phyloP scores from a whole-genome alignment of 139 green algal species.

The Edaphochlamys debaryana region DNA sequence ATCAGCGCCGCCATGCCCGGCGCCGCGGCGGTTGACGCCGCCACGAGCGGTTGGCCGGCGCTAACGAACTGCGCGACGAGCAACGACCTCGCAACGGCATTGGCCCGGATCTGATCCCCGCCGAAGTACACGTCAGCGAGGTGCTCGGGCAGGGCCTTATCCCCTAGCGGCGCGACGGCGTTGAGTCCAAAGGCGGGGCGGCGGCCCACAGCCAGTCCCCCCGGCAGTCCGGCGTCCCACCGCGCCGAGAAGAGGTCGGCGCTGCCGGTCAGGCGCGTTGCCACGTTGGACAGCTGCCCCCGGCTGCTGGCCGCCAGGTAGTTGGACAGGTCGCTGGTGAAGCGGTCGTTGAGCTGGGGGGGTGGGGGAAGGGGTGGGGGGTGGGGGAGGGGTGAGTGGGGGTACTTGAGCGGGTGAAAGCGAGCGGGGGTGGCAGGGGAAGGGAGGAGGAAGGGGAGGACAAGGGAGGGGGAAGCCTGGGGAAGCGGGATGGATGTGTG shows the following conservation, averaged over 20 bases:
- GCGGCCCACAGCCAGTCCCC: slow-evolving; percentile 57
- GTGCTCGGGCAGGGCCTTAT: slow-evolving; percentile 15
- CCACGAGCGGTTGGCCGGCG: slow-evolving; percentile 19
- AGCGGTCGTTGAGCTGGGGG: slow-evolving; percentile 46
- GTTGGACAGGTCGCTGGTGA: slow-evolving; percentile 13
- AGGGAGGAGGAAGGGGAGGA: too few relatives aligned
- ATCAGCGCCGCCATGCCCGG: neutral
- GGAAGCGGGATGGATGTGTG: neutral
- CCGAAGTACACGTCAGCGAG: neutral
- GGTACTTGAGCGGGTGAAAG: too few relatives aligned
- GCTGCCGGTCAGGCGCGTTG: slow-evolving; percentile 55
- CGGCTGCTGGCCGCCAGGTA: slow-evolving; percentile 39
- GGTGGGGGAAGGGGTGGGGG: neutral
- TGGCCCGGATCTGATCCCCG: slow-evolving; percentile 17
- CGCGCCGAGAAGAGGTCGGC: slow-evolving; percentile 64
- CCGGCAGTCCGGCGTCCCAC: slow-evolving; percentile 57
- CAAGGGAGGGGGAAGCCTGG: too few relatives aligned
- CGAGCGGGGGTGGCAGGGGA: too few relatives aligned
- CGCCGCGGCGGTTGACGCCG: neutral
- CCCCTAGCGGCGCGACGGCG: slow-evolving; percentile 37
- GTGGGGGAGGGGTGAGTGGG: too few relatives aligned
- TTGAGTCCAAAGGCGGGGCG: slow-evolving; percentile 73
- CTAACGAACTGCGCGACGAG: slow-evolving; percentile 59
- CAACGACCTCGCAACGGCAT: slow-evolving; percentile 43
- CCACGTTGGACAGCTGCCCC: slow-evolving; percentile 40